Conservation (phyloP, 2,329 filamentous ascomycete genomes). For the Xylariaceae sp. region DNA sequence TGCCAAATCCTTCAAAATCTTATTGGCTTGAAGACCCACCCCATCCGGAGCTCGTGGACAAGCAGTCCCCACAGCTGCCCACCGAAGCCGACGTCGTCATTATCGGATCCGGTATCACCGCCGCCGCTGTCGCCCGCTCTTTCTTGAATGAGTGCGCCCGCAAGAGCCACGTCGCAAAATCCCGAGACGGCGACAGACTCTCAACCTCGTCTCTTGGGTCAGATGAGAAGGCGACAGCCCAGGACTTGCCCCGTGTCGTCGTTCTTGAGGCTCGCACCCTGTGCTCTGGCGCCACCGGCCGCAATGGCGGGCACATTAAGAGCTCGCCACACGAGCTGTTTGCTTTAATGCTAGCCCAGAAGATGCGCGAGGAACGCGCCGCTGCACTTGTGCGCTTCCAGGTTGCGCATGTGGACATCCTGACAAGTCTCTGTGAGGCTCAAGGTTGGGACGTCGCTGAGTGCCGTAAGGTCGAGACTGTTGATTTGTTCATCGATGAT, state of each 20-base stretch:
- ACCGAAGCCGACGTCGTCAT: constrained; percentile 54
- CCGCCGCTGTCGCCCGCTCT: constrained; percentile 47
- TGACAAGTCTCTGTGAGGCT: constrained; percentile 47
- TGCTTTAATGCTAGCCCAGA: constrained; percentile 36
- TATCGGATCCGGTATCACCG: constrained; percentile 62
- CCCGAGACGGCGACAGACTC: not conserved
- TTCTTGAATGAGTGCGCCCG: constrained; percentile 33
- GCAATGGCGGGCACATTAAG: constrained; percentile 61
- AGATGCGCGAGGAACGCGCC: constrained; percentile 46
- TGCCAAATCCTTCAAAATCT: constrained; percentile 48
- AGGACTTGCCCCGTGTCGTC: constrained; percentile 41
- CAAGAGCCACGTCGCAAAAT: not conserved
- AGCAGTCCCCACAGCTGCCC: constrained; percentile 44
- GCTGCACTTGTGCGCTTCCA: constrained; percentile 51
- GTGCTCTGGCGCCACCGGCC: constrained; percentile 59
- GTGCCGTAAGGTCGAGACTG: constrained; percentile 52
- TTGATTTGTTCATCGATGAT: constrained; percentile 52
- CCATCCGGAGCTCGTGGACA: constrained; percentile 48
- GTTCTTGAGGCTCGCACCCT: constrained; percentile 58
- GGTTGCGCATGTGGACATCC: constrained; percentile 47
- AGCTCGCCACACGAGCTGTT: constrained; percentile 51
- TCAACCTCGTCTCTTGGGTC: not conserved
- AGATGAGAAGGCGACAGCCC: not conserved
- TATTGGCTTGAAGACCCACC: constrained; percentile 55
- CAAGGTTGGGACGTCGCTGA: constrained; percentile 46